Evolutionary conservation across 805 yeast species (phyloP), one percentile per base, ranked within the genome.

Genomic region (Ogataea methanolica): DNA sequence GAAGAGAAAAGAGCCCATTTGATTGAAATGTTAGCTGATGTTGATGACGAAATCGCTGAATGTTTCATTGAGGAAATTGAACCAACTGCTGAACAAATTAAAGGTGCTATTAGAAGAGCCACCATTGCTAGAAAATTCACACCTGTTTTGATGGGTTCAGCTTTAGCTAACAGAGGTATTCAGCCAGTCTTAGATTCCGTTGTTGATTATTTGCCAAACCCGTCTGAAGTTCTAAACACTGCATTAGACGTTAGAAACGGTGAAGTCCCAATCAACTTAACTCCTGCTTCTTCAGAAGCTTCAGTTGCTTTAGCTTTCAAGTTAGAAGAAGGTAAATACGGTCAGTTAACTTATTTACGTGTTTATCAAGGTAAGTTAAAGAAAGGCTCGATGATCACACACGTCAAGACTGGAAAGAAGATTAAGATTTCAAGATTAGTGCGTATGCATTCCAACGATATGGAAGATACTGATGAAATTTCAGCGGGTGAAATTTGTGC

Each of bases 141-240:
- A 14, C 99, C 99, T n/a, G 98, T 94, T n/a, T 75, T 92, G 55
- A 94, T 94, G 97, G 99, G 99, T 21, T 89, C 97, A 43, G 99
- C 99, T 17, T 76, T 94, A 54, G 99, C 98, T 49, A 94, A 94
- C 73, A 88, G 84, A 56, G 97, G 97, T 69, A 78, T 94, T 55
- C 99, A 94, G 74, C 91, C 91, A 21, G 97, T 92, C 35, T 75
- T 94, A 58, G 97, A 94, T 67, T 94, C 97, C 37, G 96, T 94
- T 50, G 92, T 92, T 55, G 97, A 92, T 66, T 94, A 83, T 70
- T 78, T 94, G 60, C 99, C 99, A 41, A 83, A 92, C 66, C 99
- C 99, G 47, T 82, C 94, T 52, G 96, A 94, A 70, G 83, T 94
- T 46, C 74, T 88, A 61, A 94, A 94, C 71, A 85, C 87, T 36